phyloP scores from a whole-genome alignment of 2,329 filamentous ascomycete species.

The Aspergillus transmontanensis region DNA sequence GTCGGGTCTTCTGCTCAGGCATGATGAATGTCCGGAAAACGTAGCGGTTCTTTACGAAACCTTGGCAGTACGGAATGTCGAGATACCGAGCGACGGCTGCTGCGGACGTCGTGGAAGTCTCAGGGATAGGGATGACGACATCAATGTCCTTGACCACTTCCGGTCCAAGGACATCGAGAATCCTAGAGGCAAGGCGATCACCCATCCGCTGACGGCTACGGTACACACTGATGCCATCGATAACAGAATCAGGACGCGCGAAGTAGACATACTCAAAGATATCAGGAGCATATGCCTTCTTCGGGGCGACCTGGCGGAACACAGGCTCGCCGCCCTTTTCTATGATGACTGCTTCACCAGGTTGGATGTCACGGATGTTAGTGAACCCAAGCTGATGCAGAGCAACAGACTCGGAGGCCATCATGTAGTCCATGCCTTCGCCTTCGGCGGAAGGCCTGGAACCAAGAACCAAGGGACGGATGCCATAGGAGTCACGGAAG shows the following conservation, averaged over 20 bases:
- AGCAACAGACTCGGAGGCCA: slow-evolving; percentile 87
- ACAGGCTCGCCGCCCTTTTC: slow-evolving; percentile 73
- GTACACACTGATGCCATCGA: slow-evolving; percentile 87
- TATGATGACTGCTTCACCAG: slow-evolving; percentile 84
- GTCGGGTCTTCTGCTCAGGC: slow-evolving; percentile 76
- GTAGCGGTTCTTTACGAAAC: slow-evolving; percentile 87
- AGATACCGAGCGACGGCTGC: slow-evolving; percentile 74
- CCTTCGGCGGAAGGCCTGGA: slow-evolving; percentile 69
- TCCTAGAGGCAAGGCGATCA: slow-evolving; percentile 72
- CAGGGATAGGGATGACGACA: slow-evolving; percentile 76
- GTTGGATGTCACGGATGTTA: slow-evolving; percentile 74
- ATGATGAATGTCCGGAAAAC: slow-evolving; percentile 87
- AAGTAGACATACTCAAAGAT: slow-evolving; percentile 91
- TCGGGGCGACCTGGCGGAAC: slow-evolving; percentile 73
- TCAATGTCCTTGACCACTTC: slow-evolving; percentile 77
- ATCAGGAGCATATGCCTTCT: slow-evolving; percentile 75
- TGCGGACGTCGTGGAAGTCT: slow-evolving; percentile 81
- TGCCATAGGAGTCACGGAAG: slow-evolving; percentile 78
- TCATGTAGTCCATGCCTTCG: slow-evolving; percentile 78
- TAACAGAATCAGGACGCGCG: slow-evolving; percentile 75
- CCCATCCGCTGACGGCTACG: slow-evolving; percentile 86
- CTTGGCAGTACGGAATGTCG: slow-evolving; percentile 75
- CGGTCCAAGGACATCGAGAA: slow-evolving; percentile 67
- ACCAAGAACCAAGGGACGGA: slow-evolving; percentile 79
- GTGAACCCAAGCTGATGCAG: slow-evolving; percentile 78